These are phyloP conservation scores for Cordyceps cateniannulata DNA, from an alignment of 2,329 filamentous ascomycete genomes.

Conservation along the genomic window DNA sequence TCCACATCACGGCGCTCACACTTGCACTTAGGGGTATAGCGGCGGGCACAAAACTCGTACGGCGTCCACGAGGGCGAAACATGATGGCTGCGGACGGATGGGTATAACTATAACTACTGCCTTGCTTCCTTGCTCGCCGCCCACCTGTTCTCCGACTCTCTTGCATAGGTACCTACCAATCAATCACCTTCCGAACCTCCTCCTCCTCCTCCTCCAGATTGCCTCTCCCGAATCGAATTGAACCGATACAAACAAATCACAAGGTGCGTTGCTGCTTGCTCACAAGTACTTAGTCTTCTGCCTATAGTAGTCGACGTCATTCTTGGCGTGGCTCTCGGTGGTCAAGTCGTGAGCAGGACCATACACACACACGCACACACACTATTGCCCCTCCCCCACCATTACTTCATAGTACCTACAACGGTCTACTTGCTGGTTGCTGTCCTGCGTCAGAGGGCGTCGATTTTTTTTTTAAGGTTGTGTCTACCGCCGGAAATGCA, in stretches of 20 bases:
- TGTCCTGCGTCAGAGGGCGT: background rate
- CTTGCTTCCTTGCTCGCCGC: background rate
- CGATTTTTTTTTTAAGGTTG: slow-evolving; percentile 6
- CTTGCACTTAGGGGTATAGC: slow-evolving; percentile 55
- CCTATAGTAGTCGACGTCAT: no score
- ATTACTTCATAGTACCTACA: no score
- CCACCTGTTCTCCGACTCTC: background rate
- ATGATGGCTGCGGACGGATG: background rate
- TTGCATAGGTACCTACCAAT: no score
- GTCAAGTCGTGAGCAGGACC: no score
- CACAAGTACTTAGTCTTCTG: no score
- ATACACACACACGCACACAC: background rate
- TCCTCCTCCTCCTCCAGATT: no score
- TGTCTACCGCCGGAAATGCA: background rate
- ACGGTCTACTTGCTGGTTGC: background rate
- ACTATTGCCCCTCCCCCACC: slow-evolving; percentile 14
- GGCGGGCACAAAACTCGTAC: slow-evolving; percentile 16
- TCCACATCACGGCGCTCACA: slow-evolving; percentile 31
- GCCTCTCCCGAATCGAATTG: no score
- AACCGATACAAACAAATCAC: background rate
- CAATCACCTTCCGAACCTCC: background rate
- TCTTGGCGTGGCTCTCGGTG: no score
- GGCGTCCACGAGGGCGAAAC: slow-evolving; percentile 5
- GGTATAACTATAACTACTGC: slow-evolving; percentile 10
- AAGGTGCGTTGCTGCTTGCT: background rate